phyloP scores from a whole-genome alignment of 2,329 filamentous ascomycete genomes.

The Epichloe sibirici region DNA sequence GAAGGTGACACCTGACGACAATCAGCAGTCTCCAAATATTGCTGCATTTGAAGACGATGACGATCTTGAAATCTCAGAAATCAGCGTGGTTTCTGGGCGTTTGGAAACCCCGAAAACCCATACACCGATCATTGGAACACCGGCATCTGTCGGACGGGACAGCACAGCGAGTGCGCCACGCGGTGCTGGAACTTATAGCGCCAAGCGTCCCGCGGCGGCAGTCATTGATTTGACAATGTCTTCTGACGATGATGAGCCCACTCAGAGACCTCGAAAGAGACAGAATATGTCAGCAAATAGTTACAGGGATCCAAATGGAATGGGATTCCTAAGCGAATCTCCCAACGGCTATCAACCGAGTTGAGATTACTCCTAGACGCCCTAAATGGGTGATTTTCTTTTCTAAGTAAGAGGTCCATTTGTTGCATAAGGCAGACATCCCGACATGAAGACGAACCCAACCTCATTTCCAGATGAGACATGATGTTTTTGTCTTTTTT shows the following conservation, averaged over 20 bases:
- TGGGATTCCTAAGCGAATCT: conserved; percentile 14
- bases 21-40: conserved; percentile 15
- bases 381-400: neutral
- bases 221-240: conserved; percentile 49
- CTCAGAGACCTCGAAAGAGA: conserved; percentile 35
- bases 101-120: conserved; percentile 25
- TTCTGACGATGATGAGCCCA: conserved; percentile 38
- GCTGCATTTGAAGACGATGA: conserved; percentile 31
- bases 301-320: conserved; percentile 8
- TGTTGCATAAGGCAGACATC: neutral
- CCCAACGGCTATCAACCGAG: conserved; percentile 10
- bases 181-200: conserved; percentile 22
- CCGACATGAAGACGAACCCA: neutral
- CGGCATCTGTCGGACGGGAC: conserved; percentile 24
- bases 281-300: conserved; percentile 22
- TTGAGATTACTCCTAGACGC: neutral
- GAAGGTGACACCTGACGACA: conserved; percentile 23
- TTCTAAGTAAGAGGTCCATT: neutral
- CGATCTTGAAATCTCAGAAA: conserved; percentile 36
- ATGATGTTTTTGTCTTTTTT: neutral
- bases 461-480: neutral
- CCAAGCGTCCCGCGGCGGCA: conserved; percentile 37
- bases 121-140: conserved; percentile 25
- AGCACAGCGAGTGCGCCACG: conserved; percentile 24
- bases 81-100: conserved; percentile 23